phyloP scores from a whole-genome alignment of 2,329 filamentous ascomycete species.

The Pyrenochaeta sp. region DNA sequence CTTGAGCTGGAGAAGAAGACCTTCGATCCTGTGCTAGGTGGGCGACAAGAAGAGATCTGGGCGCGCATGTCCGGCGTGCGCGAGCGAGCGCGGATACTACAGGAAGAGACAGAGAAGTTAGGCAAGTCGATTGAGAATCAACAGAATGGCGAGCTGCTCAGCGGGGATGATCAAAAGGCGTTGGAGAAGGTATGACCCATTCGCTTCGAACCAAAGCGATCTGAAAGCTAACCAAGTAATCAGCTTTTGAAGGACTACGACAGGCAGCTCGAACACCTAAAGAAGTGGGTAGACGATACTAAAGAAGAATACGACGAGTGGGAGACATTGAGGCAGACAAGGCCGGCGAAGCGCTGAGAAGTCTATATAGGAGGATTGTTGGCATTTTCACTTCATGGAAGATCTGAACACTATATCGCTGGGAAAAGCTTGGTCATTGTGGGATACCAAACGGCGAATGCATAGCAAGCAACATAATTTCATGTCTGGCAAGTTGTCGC shows the following conservation, averaged over 20 bases:
- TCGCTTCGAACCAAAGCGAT: neutral
- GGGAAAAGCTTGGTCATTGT: constrained; percentile 24
- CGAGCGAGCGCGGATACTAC: constrained; percentile 75
- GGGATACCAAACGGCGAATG: constrained; percentile 21
- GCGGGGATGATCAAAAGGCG: constrained; percentile 74
- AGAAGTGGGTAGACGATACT: constrained; percentile 68
- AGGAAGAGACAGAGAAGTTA: constrained; percentile 76
- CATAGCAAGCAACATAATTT: constrained; percentile 8
- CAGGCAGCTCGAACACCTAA: constrained; percentile 77
- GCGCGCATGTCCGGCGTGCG: constrained; percentile 78
- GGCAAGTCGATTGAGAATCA: constrained; percentile 58
- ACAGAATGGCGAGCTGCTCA: constrained; percentile 61
- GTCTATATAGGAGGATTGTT: neutral
- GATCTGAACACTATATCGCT: constrained; percentile 21
- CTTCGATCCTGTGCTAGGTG: constrained; percentile 77
- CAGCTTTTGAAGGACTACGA: constrained; percentile 84
- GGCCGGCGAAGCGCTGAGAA: constrained; percentile 34
- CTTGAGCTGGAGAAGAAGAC: constrained; percentile 73
- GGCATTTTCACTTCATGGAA: constrained; percentile 23
- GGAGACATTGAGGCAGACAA: constrained; percentile 49
- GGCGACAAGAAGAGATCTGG: constrained; percentile 85
- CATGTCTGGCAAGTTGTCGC: neutral
- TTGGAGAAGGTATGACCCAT: constrained; percentile 72
- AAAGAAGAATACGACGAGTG: constrained; percentile 67
- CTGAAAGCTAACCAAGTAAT: constrained; percentile 21